A percentile compares a stretch with the other conserved stretches of the same genome.
Evolutionary conservation across 225 moss, liverwort and hornwort genomes (phyloP).

Genomic region (Marchantia polymorpha): DNA sequence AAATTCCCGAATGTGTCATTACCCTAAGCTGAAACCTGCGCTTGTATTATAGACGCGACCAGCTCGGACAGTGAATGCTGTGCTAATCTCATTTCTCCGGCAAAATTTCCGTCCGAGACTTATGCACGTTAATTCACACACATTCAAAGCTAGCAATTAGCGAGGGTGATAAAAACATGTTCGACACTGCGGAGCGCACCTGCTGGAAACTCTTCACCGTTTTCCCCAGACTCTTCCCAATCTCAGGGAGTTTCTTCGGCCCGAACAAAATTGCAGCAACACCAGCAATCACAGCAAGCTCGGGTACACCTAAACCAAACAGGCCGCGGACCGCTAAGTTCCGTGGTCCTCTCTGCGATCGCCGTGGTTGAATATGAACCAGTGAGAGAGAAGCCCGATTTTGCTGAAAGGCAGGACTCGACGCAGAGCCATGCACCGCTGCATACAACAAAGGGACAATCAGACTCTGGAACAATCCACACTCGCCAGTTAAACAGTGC

Average conservation of each 20-base stretch:
- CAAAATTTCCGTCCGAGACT: no score
- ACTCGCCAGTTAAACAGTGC: not conserved
- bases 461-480: not conserved
- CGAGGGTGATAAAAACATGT: no score
- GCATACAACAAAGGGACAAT: not conserved
- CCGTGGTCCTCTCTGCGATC: constrained; percentile 30
- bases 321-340: constrained; percentile 51
- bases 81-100: not conserved
- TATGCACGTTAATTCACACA: no score
- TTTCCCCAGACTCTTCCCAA: constrained; percentile 79
- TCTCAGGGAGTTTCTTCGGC: constrained; percentile 82
- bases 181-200: constrained; percentile 31
- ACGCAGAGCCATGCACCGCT: constrained; percentile 30
- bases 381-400: not conserved
- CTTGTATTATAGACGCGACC: no score
- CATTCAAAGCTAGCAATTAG: no score
- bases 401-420: constrained; percentile 25
- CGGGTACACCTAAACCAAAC: constrained; percentile 84
- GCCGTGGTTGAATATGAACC: constrained; percentile 3
- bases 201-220: constrained; percentile 86
- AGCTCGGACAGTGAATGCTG: not conserved
- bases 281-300: constrained; percentile 79
- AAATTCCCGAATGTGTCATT: no score
- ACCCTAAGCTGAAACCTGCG: no score
- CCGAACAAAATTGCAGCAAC: constrained; percentile 79